A percentile compares a stretch with the other conserved stretches of the same genome.
phyloP scores from a whole-genome alignment of 306 rosid species.

The Elaeagnus macrophylla region DNA sequence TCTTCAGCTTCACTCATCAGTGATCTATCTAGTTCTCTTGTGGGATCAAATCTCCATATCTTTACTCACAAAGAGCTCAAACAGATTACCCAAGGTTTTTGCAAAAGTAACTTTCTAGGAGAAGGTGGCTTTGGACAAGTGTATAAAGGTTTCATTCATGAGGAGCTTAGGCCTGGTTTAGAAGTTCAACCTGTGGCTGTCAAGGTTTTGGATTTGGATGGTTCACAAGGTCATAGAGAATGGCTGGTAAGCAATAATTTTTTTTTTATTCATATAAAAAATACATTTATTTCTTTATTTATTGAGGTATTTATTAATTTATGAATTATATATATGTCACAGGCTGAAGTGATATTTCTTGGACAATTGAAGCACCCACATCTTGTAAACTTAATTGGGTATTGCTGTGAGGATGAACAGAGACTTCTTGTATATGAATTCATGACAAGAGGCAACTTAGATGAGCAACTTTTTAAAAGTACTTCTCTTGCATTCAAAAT shows the following conservation, averaged over 20 bases:
- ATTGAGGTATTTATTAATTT: background rate
- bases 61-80: slow-evolving; percentile 62
- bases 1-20: slow-evolving; percentile 63
- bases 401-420: slow-evolving; percentile 81
- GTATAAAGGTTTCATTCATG: slow-evolving; percentile 72
- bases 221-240: slow-evolving; percentile 90
- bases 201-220: slow-evolving; percentile 68
- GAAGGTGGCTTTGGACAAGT: slow-evolving; percentile 96
- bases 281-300: too few species aligned
- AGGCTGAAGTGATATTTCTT: slow-evolving; percentile 87
- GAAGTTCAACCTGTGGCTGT: slow-evolving; percentile 62
- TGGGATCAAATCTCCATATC: slow-evolving; percentile 70
- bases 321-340: background rate
- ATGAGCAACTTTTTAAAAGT: slow-evolving; percentile 59
- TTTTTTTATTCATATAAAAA: too few species aligned
- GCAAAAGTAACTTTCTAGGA: slow-evolving; percentile 51
- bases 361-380: slow-evolving; percentile 82
- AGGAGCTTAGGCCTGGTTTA: slow-evolving; percentile 47
- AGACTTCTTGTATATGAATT: slow-evolving; percentile 88
- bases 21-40: slow-evolving; percentile 60
- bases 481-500: background rate
- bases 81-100: slow-evolving; percentile 46
- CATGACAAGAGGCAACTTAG: slow-evolving; percentile 74
- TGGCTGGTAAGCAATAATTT: slow-evolving; percentile 61
- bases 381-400: slow-evolving; percentile 82